phyloP scores from a whole-genome alignment of 495 filamentous ascomycete genomes.

The Penicillium argentinense region DNA sequence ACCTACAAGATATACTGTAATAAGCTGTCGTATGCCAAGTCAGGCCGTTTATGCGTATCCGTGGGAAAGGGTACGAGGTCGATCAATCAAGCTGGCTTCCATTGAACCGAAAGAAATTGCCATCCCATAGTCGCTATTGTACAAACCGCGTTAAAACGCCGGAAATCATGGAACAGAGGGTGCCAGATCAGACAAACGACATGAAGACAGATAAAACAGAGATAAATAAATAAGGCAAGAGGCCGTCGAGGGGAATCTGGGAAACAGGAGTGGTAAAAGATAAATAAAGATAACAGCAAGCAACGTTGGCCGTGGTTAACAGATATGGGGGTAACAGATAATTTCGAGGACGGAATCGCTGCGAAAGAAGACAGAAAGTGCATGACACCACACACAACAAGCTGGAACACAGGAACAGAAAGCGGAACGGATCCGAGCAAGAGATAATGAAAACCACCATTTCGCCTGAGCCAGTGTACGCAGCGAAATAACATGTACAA shows the following conservation, averaged over 20 bases:
- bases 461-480: not conserved
- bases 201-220: slow-evolving; percentile 1
- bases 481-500: slow-evolving; percentile 13
- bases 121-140: slow-evolving; percentile 24
- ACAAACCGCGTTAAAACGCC: slow-evolving; percentile 24
- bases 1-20: no score
- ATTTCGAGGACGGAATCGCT: no score
- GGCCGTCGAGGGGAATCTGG: slow-evolving; percentile 1
- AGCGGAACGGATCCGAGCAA: not conserved
- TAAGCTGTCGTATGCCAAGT: no score
- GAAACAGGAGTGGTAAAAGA: not conserved
- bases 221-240: not conserved
- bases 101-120: slow-evolving; percentile 28
- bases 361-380: not conserved
- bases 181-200: not conserved
- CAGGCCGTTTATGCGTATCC: no score
- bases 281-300: not conserved
- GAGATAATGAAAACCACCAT: not conserved
- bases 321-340: no score
- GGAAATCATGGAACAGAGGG: slow-evolving; percentile 2
- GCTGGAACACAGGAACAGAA: not conserved
- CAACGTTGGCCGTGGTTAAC: no score
- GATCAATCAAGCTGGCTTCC: slow-evolving; percentile 10
- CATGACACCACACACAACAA: no score
- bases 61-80: no score